A percentile compares a stretch with the other conserved stretches of the same genome.
These are phyloP conservation scores for Blastocladiella britannica DNA, from an alignment of 192 early-diverging fungal genomes.

Conservation along the genomic window DNA sequence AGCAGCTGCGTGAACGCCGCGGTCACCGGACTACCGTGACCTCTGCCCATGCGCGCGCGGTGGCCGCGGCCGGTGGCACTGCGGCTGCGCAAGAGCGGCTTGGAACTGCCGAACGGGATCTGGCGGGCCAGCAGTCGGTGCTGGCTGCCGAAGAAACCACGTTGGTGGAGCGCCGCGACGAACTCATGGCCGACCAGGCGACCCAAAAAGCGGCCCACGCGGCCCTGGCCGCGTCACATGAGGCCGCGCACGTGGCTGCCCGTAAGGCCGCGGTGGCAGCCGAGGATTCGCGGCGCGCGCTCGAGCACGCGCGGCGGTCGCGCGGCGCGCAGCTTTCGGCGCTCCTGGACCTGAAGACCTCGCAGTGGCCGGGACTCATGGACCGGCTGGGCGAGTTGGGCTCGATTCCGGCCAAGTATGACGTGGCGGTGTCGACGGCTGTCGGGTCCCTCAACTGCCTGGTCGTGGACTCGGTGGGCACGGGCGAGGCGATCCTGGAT, in stretches of 20 bases:
- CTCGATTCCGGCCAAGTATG: conserved; percentile 78
- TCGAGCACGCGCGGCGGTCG: neutral
- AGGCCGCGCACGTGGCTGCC: neutral
- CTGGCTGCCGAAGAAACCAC: neutral
- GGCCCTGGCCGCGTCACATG: neutral
- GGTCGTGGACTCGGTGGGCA: conserved; percentile 72
- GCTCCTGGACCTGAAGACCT: neutral
- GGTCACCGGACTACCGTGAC: neutral
- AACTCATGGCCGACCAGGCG: neutral
- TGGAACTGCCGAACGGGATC: too few species aligned
- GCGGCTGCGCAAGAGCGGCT: neutral
- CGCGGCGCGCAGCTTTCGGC: neutral
- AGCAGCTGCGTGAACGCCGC: conserved; percentile 31
- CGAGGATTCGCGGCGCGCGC: neutral
- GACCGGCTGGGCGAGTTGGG: conserved; percentile 90
- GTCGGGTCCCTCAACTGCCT: conserved; percentile 62
- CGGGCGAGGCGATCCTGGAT: conserved; percentile 74
- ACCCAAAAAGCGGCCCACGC: neutral
- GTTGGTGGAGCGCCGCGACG: neutral
- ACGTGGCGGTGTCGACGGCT: conserved; percentile 83
- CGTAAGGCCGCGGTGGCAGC: neutral
- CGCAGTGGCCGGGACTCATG: conserved; percentile 8
- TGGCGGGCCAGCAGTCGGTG: neutral
- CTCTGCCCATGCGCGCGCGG: neutral
- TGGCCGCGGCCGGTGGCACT: neutral